Evolutionary conservation across 2,329 filamentous ascomycete genomes (phyloP).

Genomic region (Pseudocercospora cruenta): DNA sequence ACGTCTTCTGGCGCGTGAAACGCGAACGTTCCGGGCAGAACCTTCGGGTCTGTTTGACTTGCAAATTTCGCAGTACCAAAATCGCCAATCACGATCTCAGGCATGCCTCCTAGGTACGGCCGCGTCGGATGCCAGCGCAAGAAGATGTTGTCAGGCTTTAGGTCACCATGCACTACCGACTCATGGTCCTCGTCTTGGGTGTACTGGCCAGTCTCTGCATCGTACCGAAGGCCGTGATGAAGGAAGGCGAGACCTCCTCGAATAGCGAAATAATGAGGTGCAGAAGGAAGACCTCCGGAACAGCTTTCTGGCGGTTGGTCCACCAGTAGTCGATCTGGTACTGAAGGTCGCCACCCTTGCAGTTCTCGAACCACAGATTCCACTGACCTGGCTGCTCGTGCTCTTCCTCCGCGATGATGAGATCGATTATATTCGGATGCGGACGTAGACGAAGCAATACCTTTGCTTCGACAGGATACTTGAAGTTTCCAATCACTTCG

Average conservation of each 20-base stretch:
- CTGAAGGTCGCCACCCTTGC: constrained; percentile 21
- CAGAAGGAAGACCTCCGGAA: constrained; percentile 3
- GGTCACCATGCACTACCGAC: not conserved
- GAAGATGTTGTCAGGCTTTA: not conserved
- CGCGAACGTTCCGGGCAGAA: constrained; percentile 7
- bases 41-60: not conserved
- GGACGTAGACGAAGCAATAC: not conserved
- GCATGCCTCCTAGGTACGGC: constrained; percentile 14
- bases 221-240: not conserved
- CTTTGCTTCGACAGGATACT: constrained; percentile 1
- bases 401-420: constrained; percentile 1
- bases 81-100: constrained; percentile 27
- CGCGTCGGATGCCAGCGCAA: not conserved
- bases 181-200: not conserved
- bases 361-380: constrained; percentile 12
- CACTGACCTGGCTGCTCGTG: not conserved
- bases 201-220: not conserved
- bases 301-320: not conserved
- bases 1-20: constrained; percentile 19
- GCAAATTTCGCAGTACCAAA: constrained; percentile 19
- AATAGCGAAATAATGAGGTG: not conserved
- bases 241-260: not conserved
- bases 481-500: not conserved
- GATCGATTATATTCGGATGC: constrained; percentile 10
- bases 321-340: constrained; percentile 12